Percentiles rank a stretch among this genome's conserved stretches.
Conservation (phyloP, 768 basidiomycete species). For the Podaxis rugospora region DNA sequence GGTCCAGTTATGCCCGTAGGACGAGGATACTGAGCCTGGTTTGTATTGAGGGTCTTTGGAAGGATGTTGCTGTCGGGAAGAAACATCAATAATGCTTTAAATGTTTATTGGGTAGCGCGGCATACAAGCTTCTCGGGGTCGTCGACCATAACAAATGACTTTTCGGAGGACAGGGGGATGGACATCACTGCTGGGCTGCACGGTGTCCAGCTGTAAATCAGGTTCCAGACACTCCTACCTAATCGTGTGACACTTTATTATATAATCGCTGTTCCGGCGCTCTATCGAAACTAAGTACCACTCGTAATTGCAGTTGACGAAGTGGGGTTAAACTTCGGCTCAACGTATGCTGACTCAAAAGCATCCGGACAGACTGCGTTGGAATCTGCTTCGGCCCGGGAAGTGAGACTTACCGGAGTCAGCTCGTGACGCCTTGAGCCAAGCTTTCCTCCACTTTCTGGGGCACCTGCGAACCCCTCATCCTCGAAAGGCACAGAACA, state of each 20-base stretch:
- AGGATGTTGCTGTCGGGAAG: slow-evolving; percentile 32
- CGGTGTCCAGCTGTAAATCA: neutral
- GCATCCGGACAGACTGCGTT: too few species aligned
- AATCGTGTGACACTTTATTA: too few species aligned
- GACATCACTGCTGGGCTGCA: neutral
- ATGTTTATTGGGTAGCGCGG: slow-evolving; percentile 2
- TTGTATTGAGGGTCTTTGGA: slow-evolving; percentile 38
- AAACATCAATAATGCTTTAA: neutral
- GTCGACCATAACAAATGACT: slow-evolving; percentile 9
- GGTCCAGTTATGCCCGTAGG: slow-evolving; percentile 78
- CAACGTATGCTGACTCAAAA: too few species aligned
- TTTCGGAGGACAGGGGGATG: neutral
- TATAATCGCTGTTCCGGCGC: too few species aligned
- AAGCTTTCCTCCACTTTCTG: neutral
- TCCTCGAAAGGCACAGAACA: neutral
- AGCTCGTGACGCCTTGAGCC: too few species aligned
- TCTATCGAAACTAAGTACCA: too few species aligned
- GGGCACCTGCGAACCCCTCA: neutral
- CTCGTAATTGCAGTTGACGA: too few species aligned
- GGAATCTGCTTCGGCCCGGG: too few species aligned
- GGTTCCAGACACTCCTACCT: too few species aligned
- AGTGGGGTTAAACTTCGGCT: too few species aligned
- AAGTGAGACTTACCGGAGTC: too few species aligned
- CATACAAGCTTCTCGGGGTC: neutral
- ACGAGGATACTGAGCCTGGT: slow-evolving; percentile 37